These are phyloP conservation scores for Eucalyptus pauciflora DNA, from an alignment of 345 rosid species.

Conservation along the genomic window DNA sequence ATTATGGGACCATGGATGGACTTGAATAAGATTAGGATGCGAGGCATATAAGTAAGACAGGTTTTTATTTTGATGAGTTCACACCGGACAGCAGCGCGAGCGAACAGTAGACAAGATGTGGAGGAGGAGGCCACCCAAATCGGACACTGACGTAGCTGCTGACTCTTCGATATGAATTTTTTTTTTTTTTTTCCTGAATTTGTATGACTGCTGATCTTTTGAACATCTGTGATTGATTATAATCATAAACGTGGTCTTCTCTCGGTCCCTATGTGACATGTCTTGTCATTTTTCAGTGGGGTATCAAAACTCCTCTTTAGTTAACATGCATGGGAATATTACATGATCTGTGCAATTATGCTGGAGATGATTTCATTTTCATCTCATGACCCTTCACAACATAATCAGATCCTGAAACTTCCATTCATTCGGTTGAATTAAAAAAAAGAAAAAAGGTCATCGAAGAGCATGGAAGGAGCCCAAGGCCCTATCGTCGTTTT, in stretches of 20 bases:
- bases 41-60: background rate
- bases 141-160: background rate
- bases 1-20: background rate
- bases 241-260: background rate
- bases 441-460: no score
- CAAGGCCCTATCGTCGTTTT: no score
- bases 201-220: background rate
- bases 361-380: background rate
- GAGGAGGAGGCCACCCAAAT: background rate
- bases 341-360: background rate
- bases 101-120: background rate
- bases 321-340: background rate
- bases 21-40: background rate
- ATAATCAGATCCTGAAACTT: background rate
- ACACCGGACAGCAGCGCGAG: background rate
- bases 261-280: background rate
- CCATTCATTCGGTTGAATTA: background rate
- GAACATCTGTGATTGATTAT: background rate
- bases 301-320: background rate
- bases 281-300: background rate
- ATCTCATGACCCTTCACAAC: background rate
- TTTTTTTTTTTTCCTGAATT: background rate
- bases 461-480: no score
- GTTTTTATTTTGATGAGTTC: background rate
- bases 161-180: background rate